These are phyloP conservation scores for Prunella vulgaris DNA, from an alignment of 257 asterid species.

Conservation along the genomic window DNA sequence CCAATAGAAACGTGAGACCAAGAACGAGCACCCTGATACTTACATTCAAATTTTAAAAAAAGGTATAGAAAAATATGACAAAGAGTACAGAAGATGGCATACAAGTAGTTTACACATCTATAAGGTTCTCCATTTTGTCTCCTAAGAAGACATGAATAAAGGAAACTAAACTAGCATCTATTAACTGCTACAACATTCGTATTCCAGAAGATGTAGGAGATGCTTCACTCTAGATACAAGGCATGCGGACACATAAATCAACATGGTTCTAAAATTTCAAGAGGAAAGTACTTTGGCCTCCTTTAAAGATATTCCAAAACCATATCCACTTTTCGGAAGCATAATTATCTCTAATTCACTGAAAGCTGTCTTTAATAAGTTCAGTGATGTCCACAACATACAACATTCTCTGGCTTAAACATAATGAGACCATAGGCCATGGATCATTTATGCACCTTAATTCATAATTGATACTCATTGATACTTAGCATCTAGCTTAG, in stretches of 20 bases:
- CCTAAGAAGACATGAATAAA: not conserved
- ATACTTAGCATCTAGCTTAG: not conserved
- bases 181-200: not conserved
- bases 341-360: not conserved
- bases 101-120: too few species aligned
- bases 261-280: not conserved
- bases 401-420: not conserved
- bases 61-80: too few species aligned
- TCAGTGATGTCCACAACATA: not conserved
- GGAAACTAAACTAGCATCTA: not conserved
- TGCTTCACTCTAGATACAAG: too few species aligned
- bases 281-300: not conserved
- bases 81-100: too few species aligned
- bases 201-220: not conserved
- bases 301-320: not conserved
- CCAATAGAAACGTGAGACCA: slow-evolving; percentile 69
- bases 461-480: not conserved
- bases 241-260: not conserved
- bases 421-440: not conserved
- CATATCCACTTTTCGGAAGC: not conserved
- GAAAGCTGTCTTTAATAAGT: not conserved
- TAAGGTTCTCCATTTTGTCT: too few species aligned
- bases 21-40: slow-evolving; percentile 73
- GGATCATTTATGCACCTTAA: not conserved
- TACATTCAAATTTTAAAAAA: slow-evolving; percentile 22